Conservation (phyloP, 352 stramenopile genomes). For the Hyaloperonospora brassicae region DNA sequence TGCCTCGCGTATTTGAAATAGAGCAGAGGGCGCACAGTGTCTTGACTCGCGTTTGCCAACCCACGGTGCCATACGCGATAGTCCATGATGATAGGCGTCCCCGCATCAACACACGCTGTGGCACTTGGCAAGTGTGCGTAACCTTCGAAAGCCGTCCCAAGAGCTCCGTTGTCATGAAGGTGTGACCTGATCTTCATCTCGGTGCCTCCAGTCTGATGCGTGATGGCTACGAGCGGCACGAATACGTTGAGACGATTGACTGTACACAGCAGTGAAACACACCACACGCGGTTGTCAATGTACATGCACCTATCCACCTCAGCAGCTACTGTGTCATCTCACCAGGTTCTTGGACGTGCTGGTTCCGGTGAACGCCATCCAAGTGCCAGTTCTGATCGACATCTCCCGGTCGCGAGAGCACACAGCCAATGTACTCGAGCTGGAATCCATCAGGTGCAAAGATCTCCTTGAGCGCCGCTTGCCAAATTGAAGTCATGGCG, state of each 20-base stretch:
- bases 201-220: constrained; percentile 37
- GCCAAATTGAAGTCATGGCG: constrained; percentile 30
- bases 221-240: constrained; percentile 52
- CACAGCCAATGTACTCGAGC: constrained; percentile 69
- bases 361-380: constrained; percentile 59
- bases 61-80: constrained; percentile 75
- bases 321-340: not conserved
- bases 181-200: constrained; percentile 66
- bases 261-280: constrained; percentile 10
- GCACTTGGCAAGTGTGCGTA: constrained; percentile 48
- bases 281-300: constrained; percentile 1
- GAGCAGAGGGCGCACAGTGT: constrained; percentile 43
- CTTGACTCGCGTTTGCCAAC: constrained; percentile 37
- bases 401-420: constrained; percentile 54
- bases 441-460: constrained; percentile 17
- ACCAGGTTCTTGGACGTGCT: constrained; percentile 45
- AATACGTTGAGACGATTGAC: constrained; percentile 73
- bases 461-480: constrained; percentile 14
- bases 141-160: constrained; percentile 36
- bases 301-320: not conserved
- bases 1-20: constrained; percentile 63
- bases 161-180: constrained; percentile 29
- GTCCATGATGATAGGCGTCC: constrained; percentile 65
- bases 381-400: constrained; percentile 73
- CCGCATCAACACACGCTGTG: constrained; percentile 40